phyloP scores from a whole-genome alignment of 2,329 filamentous ascomycete genomes.

The Elsinoe batatas region DNA sequence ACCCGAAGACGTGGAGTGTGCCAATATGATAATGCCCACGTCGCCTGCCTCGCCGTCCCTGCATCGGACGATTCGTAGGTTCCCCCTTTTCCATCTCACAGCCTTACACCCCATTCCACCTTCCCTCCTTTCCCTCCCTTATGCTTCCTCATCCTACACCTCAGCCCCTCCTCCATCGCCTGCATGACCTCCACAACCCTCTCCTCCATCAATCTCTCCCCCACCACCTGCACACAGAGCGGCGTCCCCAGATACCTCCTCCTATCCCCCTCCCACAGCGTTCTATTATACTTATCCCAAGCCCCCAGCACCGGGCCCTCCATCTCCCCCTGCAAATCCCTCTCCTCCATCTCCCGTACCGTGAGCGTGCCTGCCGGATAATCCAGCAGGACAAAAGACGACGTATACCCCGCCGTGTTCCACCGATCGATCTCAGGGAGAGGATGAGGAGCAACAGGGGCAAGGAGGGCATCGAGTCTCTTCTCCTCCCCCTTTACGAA shows the following conservation, averaged over 20 bases:
- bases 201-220: conserved; percentile 45
- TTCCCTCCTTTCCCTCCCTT: not conserved
- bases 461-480: conserved; percentile 51
- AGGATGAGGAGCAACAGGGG: conserved; percentile 54
- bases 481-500: not conserved
- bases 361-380: conserved; percentile 51
- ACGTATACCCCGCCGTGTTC: conserved; percentile 54
- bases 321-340: conserved; percentile 44
- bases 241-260: conserved; percentile 45
- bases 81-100: no score
- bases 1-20: no score
- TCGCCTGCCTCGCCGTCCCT: no score
- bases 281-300: conserved; percentile 52
- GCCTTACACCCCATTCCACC: no score
- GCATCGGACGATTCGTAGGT: no score
- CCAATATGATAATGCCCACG: no score
- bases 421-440: conserved; percentile 53
- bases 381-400: conserved; percentile 52
- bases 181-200: conserved; percentile 45
- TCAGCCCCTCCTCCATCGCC: conserved; percentile 41
- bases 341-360: conserved; percentile 39
- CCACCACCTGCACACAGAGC: conserved; percentile 48
- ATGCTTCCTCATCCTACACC: not conserved
- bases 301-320: conserved; percentile 31
- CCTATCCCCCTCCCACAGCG: conserved; percentile 48